A percentile compares a stretch with the other conserved stretches of the same genome.
These are phyloP conservation scores for Vigna unguiculata DNA, from an alignment of 306 rosid genomes.

Conservation along the genomic window DNA sequence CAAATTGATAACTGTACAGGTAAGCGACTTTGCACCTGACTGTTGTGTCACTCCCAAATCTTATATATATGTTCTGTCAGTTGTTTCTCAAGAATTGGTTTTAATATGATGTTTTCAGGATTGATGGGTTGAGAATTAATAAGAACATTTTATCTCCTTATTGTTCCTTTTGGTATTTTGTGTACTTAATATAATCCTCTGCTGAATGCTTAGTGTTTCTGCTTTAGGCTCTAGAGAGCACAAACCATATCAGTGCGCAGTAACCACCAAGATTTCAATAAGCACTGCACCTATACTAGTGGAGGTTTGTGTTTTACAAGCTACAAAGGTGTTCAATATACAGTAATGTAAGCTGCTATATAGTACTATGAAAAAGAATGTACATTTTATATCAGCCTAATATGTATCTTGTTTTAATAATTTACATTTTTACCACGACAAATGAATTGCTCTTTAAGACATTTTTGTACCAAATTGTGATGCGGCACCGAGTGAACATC, in stretches of 20 bases:
- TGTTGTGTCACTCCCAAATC: constrained; percentile 35
- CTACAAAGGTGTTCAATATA: neutral
- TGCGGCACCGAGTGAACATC: too few species aligned
- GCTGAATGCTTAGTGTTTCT: constrained; percentile 7
- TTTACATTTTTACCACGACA: too few species aligned
- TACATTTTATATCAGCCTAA: too few species aligned
- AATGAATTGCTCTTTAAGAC: too few species aligned
- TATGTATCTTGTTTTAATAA: too few species aligned
- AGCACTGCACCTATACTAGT: neutral
- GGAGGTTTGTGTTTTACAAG: constrained; percentile 17
- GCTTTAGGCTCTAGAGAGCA: neutral
- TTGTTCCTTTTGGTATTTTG: neutral
- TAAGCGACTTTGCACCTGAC: constrained; percentile 24
- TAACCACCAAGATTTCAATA: too few species aligned
- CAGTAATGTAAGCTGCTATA: too few species aligned
- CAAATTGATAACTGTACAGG: constrained; percentile 21
- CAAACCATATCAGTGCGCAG: too few species aligned
- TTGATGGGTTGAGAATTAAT: constrained; percentile 9
- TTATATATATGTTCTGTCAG: neutral
- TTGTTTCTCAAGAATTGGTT: constrained; percentile 7
- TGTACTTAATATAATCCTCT: neutral
- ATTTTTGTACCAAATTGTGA: too few species aligned
- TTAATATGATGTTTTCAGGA: neutral
- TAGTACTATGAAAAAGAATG: too few species aligned
- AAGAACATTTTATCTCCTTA: neutral